Conservation (phyloP, 352 stramenopile genomes). For the Phytophthora meadii region DNA sequence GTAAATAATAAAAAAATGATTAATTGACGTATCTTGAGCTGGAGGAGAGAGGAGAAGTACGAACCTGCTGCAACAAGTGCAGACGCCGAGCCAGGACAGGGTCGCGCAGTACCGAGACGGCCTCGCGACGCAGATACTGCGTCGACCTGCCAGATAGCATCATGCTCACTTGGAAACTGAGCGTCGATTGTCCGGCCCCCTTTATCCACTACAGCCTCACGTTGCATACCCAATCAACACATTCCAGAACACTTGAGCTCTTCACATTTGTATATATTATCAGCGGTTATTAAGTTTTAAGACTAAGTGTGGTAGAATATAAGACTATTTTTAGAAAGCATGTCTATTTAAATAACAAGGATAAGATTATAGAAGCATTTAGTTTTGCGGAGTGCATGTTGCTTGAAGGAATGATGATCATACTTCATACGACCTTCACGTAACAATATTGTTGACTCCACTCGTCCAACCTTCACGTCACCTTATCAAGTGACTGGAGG, state of each 20-base stretch:
- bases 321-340: too few relatives aligned
- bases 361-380: neutral
- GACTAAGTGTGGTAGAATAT: too few relatives aligned
- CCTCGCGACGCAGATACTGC: slow-evolving; percentile 70
- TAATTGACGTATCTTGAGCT: slow-evolving; percentile 9
- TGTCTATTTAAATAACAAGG: too few relatives aligned
- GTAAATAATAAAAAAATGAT: slow-evolving; percentile 1
- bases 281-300: too few relatives aligned
- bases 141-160: slow-evolving; percentile 59
- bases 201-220: slow-evolving; percentile 41
- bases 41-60: neutral
- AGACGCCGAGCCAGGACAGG: slow-evolving; percentile 62
- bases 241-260: slow-evolving; percentile 11
- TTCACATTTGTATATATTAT: too few relatives aligned
- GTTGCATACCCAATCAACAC: slow-evolving; percentile 19
- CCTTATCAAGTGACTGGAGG: slow-evolving; percentile 47
- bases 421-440: slow-evolving; percentile 1
- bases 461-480: slow-evolving; percentile 42
- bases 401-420: slow-evolving; percentile 15
- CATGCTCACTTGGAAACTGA: slow-evolving; percentile 22
- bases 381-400: too few relatives aligned
- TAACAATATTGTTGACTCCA: neutral
- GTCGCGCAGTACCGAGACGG: slow-evolving; percentile 58
- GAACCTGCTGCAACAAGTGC: slow-evolving; percentile 79
- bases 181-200: slow-evolving; percentile 6